These are phyloP conservation scores for Trichosporon inkin DNA, from an alignment of 1,284 basidiomycete genomes.

Conservation along the genomic window DNA sequence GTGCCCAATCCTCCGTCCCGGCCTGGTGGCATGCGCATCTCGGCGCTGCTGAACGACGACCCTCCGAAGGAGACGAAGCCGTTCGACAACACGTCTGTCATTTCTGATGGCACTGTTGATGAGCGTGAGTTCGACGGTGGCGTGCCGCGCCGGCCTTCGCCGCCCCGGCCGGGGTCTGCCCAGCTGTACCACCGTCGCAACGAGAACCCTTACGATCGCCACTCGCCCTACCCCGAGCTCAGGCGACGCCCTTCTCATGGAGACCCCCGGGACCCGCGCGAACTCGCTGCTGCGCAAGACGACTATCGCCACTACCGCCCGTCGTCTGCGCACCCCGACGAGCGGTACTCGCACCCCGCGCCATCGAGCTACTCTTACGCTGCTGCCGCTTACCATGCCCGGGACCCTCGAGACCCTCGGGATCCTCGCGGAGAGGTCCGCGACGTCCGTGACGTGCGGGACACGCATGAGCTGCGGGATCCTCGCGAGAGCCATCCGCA, in stretches of 20 bases:
- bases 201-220: constrained; percentile 12
- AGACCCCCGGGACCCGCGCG: neutral
- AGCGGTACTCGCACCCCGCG: constrained; percentile 7
- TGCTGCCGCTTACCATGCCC: constrained; percentile 10
- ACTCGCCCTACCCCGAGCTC: neutral
- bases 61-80: constrained; percentile 21
- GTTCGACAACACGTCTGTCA: constrained; percentile 33
- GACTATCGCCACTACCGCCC: neutral
- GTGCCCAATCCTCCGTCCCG: constrained; percentile 22
- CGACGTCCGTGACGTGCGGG: constrained; percentile 7
- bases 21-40: constrained; percentile 43
- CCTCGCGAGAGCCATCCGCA: neutral
- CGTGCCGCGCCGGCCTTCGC: constrained; percentile 13
- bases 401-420: neutral
- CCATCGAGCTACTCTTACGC: constrained; percentile 18
- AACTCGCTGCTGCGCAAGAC: neutral
- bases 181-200: constrained; percentile 8
- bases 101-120: constrained; percentile 43
- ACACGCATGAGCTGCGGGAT: constrained; percentile 7
- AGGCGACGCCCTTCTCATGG: constrained; percentile 7
- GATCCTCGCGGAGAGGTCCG: neutral
- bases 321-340: constrained; percentile 8
- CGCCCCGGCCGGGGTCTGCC: constrained; percentile 1
- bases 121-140: constrained; percentile 33
- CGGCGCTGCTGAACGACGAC: constrained; percentile 44